Percentiles rank a stretch among this genome's conserved stretches.
These are phyloP conservation scores for Tausonia pullulans DNA, from an alignment of 1,284 basidiomycete genomes.

Conservation along the genomic window DNA sequence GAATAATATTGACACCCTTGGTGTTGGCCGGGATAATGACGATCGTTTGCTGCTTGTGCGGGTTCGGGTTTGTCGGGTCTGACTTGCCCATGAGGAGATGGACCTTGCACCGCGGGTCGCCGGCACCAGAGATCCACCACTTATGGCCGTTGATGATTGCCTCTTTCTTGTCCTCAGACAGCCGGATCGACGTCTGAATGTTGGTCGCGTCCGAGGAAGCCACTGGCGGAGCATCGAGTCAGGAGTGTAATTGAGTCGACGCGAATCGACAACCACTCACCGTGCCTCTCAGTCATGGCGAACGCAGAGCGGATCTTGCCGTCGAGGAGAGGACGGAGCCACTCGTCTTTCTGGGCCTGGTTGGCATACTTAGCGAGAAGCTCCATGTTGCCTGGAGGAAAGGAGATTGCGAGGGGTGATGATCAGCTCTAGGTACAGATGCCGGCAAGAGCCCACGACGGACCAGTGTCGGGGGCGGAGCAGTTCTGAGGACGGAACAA, in stretches of 20 bases:
- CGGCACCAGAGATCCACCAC: constrained; percentile 98
- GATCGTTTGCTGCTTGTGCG: constrained; percentile 82
- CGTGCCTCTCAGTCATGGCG: constrained; percentile 85
- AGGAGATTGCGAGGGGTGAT: background rate
- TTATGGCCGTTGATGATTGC: constrained; percentile 95
- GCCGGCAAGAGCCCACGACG: background rate
- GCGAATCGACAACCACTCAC: constrained; percentile 38
- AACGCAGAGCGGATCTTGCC: constrained; percentile 91
- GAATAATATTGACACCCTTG: constrained; percentile 76
- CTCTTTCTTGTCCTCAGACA: constrained; percentile 60
- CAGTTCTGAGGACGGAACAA: constrained; percentile 46
- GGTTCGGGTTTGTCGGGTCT: constrained; percentile 57
- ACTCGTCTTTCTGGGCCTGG: constrained; percentile 78
- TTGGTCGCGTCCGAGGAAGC: constrained; percentile 95
- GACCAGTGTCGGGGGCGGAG: constrained; percentile 78
- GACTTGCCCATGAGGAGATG: constrained; percentile 93
- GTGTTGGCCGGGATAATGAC: constrained; percentile 82
- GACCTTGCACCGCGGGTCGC: constrained; percentile 77
- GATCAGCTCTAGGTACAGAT: background rate
- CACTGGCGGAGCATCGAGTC: constrained; percentile 40
- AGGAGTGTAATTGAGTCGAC: background rate
- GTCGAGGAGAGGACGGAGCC: constrained; percentile 76
- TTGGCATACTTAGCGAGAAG: constrained; percentile 89
- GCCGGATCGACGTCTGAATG: constrained; percentile 73
- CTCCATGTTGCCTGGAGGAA: constrained; percentile 69